Evolutionary conservation across 2,329 filamentous ascomycete species (phyloP).

Genomic region (Neoarthrinium moseri): DNA sequence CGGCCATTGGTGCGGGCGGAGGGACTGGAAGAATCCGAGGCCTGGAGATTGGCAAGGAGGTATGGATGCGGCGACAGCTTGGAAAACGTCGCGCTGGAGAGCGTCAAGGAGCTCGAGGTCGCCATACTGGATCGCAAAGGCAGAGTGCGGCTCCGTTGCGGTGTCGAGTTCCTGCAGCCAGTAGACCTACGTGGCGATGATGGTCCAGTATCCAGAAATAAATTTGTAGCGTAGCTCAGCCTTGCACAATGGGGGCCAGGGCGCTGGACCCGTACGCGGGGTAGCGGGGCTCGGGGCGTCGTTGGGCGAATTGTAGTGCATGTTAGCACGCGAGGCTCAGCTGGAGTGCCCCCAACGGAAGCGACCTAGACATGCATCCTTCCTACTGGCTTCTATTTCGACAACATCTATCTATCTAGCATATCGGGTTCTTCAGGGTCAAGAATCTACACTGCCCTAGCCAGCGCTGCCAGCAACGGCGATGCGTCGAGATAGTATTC

Average conservation of each 20-base stretch:
- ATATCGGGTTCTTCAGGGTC: background rate
- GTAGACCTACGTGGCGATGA: too few species aligned
- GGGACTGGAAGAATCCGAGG: conserved; percentile 45
- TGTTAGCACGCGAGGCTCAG: too few species aligned
- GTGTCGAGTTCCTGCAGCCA: too few species aligned
- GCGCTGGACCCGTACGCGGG: background rate
- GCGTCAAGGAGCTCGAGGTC: conserved; percentile 42
- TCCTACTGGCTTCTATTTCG: too few species aligned
- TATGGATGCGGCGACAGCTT: conserved; percentile 87
- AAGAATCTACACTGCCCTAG: conserved; percentile 8
- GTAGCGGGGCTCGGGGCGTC: conserved; percentile 1
- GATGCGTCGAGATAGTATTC: conserved; percentile 19
- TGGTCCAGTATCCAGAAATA: background rate
- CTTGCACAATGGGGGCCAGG: background rate
- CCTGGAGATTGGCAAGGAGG: conserved; percentile 82
- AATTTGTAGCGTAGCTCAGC: background rate
- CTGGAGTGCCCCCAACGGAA: too few species aligned
- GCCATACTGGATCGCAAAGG: conserved; percentile 30
- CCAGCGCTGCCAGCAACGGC: conserved; percentile 16
- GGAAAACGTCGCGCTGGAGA: conserved; percentile 71
- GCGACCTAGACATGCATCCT: too few species aligned
- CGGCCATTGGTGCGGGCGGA: conserved; percentile 81
- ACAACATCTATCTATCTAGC: too few species aligned
- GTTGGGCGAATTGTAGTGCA: too few species aligned
- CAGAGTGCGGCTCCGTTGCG: too few species aligned